phyloP scores from a whole-genome alignment of 208 protist genomes.

The Trypanosoma avium region DNA sequence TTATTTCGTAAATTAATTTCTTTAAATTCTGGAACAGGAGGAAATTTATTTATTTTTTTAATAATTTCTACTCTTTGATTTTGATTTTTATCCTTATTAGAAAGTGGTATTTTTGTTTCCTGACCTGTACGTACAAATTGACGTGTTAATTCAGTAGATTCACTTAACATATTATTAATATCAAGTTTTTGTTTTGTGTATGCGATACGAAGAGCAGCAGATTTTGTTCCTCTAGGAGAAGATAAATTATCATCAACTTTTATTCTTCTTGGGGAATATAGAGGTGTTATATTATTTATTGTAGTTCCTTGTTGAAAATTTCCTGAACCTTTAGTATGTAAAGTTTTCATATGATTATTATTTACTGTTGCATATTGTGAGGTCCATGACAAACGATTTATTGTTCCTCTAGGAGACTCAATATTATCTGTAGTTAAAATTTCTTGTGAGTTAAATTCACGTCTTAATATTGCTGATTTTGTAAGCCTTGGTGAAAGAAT shows the following conservation, averaged over 20 bases:
- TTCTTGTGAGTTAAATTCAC: constrained; percentile 4
- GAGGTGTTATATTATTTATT: background rate
- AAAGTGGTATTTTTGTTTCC: background rate
- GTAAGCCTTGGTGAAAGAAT: constrained; percentile 9
- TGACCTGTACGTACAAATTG: background rate
- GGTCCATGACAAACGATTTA: background rate
- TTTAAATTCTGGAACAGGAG: constrained; percentile 8
- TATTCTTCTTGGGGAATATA: background rate
- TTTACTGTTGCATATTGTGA: background rate
- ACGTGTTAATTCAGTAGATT: background rate
- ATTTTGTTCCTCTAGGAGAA: background rate
- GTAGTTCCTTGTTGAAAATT: background rate
- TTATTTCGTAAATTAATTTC: background rate
- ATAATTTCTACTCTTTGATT: background rate
- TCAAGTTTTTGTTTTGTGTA: background rate
- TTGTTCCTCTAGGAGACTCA: background rate
- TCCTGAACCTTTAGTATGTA: background rate
- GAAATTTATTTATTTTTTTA: background rate
- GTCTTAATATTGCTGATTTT: constrained; percentile 12
- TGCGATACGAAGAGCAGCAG: background rate
- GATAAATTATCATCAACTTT: background rate
- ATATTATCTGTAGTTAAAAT: background rate
- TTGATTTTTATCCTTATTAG: background rate
- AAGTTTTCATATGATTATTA: background rate
- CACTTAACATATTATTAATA: background rate